A percentile compares a stretch with the other conserved stretches of the same genome.
Conservation (phyloP, 768 basidiomycete species). For the Lentinula guzmanii region DNA sequence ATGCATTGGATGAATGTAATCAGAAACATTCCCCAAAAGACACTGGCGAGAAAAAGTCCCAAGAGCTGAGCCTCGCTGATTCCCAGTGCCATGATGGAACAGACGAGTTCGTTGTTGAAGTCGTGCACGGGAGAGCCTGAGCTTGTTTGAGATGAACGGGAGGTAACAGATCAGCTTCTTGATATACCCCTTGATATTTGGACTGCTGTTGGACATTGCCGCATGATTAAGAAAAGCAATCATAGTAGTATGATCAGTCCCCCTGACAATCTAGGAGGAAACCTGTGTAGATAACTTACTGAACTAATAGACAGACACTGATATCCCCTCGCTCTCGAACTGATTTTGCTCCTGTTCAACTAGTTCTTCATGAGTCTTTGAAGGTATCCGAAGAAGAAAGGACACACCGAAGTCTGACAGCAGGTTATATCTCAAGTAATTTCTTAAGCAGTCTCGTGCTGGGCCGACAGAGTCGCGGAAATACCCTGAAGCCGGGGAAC, state of each 20-base stretch:
- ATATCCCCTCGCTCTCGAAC: background rate
- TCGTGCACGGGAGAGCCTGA: background rate
- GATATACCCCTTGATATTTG: background rate
- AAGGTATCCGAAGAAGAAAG: no score
- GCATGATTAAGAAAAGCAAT: background rate
- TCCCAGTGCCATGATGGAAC: background rate
- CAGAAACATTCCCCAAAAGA: slow-evolving; percentile 7
- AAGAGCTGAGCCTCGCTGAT: slow-evolving; percentile 5
- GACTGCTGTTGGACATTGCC: background rate
- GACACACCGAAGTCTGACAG: background rate
- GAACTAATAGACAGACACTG: background rate
- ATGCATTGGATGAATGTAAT: background rate
- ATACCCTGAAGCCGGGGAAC: background rate
- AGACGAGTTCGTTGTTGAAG: background rate
- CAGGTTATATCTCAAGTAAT: background rate
- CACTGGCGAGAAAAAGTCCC: slow-evolving; percentile 1
- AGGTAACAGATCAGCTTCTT: background rate
- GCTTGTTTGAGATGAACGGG: background rate
- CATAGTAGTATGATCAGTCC: background rate
- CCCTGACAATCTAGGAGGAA: background rate
- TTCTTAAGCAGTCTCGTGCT: background rate
- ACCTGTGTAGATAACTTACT: background rate
- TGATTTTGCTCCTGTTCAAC: no score
- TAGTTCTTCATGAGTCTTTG: no score
- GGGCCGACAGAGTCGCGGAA: background rate